A percentile compares a stretch with the other conserved stretches of the same genome.
Conservation (phyloP, 495 filamentous ascomycete species). For the Xylaria flabelliformis region DNA sequence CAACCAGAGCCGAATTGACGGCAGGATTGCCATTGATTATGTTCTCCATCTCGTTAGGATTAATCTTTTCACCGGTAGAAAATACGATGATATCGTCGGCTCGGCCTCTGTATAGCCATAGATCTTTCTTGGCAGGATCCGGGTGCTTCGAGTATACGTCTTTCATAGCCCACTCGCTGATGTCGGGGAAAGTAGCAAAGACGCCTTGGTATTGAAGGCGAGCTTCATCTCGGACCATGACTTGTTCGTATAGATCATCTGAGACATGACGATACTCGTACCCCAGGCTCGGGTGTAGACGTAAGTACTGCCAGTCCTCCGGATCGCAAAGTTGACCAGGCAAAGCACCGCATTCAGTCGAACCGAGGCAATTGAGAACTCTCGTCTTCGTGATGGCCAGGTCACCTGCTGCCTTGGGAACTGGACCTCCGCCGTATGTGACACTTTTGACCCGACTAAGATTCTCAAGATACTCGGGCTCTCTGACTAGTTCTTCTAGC, state of each 20-base stretch:
- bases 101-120: conserved; percentile 56
- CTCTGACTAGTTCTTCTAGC: conserved; percentile 5
- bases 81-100: conserved; percentile 64
- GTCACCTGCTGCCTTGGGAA: conserved; percentile 45
- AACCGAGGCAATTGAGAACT: conserved; percentile 43
- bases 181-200: conserved; percentile 55
- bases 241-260: conserved; percentile 40
- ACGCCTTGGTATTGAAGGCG: conserved; percentile 28
- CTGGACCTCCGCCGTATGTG: conserved; percentile 22
- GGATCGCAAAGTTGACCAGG: conserved; percentile 29
- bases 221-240: conserved; percentile 30
- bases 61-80: conserved; percentile 62
- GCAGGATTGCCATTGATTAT: conserved; percentile 44
- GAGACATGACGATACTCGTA: conserved; percentile 42
- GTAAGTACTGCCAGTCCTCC: conserved; percentile 49
- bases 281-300: conserved; percentile 43
- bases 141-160: conserved; percentile 57
- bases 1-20: conserved; percentile 50
- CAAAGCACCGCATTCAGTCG: conserved; percentile 44
- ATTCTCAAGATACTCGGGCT: conserved; percentile 23
- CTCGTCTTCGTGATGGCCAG: conserved; percentile 39
- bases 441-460: conserved; percentile 2
- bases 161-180: conserved; percentile 52
- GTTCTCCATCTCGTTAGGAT: conserved; percentile 56
- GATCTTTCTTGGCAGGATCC: conserved; percentile 51